Base-by-base conservation (phyloP, 768 basidiomycete species). In the Xerocomellus intermedius region DNA sequence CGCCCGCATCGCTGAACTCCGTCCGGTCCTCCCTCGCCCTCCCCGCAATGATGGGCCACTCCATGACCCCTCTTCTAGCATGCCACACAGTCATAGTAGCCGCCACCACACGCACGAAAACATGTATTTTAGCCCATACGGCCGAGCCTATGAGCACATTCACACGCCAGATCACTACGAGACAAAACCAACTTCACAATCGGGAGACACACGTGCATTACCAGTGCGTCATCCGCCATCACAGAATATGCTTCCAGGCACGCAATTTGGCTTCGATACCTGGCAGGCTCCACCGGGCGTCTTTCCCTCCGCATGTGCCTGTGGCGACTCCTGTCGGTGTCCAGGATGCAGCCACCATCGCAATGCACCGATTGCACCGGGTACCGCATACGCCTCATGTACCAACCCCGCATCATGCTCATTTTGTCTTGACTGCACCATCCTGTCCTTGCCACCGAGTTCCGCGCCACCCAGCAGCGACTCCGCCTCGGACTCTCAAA, bases 11-110 rank as follows among this genome's bases (percentile, higher is more conserved):
- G 79, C 84, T 8, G 83, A 85, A 60, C 73, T 86, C 52, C 83
- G 87, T 8, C 85, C 87, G 3, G 84, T 90, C 19, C 81, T 88
- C 35, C 89, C 89, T 5, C 83, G 84, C 10, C 85, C 85, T 16
- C 58, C 75, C 30, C 63, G 66, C 24, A 63, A 49, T 24, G 67
- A 68, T 30, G 77, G 79, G 4, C 74, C 75, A 42, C 50, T 77
- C 17, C 82, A 83, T 59, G 69, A 78, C 57, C 79, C 82, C 17
- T 79, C 82, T 6, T 72, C 76, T 8, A 73, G 70, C 48, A 46
- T 73, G n/a, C 69, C 75, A 48, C 77, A 79, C 50, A 71, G 70
- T 17, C 76, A 79, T 49, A 48, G 66, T 13, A 58, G 60, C 50
- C 79, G 80, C 45, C 79, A 79, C 63, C 79, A 84, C 57, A 64